Evolutionary conservation across 805 yeast genomes (phyloP), one percentile per base, ranked within the genome.

Genomic region (Clavispora santaluciae): DNA sequence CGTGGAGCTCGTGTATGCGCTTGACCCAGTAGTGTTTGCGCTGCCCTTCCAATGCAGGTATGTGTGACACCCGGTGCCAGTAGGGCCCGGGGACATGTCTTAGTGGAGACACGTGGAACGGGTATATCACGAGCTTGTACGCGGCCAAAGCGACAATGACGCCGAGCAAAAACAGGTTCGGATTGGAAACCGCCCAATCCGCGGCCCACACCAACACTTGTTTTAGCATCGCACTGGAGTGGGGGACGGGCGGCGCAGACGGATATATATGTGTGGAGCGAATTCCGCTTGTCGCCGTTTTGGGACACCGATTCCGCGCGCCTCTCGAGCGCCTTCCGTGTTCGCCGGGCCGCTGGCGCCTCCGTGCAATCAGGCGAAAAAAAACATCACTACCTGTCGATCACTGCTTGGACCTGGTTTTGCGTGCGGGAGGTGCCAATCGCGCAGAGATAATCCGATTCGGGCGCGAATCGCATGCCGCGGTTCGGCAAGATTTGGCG

Each of bases 11-110:
- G 41, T 78, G 73, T 3, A 81, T 73, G 6, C 43, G 46, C 15
- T 45, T 30, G 13, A 64, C 56, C 72, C 73, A 68, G 26, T 61
- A 64, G 23, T 63, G 61, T 45, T 70, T 78, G 41, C 85, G 66
- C 43, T 73, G 69, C 22, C 66, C 60, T 31, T 63, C 51, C 26
- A 66, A 56, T 3, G 63, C 52, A 13, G 62, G 63, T 11, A 62
- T 40, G 17, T 56, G 54, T 1, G 81, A 58, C 12, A 79, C 45
- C 20, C 81, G 66, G 50, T 78, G 71, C 10, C 72, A 45, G 36
- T 61, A 63, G 0, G 87, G 87, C 0, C 86, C 87, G 0, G 86
- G 87, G 4, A 81, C 52, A 13, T 57, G 42, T 22, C 72, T 55
- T 6, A 81, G 53, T 6, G 83, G 81, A 22, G 75, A 75, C 4